Percentiles rank a stretch among this genome's conserved stretches.
phyloP scores from a whole-genome alignment of 2,329 filamentous ascomycete species.

The Cylindrodendrum hubeiense region DNA sequence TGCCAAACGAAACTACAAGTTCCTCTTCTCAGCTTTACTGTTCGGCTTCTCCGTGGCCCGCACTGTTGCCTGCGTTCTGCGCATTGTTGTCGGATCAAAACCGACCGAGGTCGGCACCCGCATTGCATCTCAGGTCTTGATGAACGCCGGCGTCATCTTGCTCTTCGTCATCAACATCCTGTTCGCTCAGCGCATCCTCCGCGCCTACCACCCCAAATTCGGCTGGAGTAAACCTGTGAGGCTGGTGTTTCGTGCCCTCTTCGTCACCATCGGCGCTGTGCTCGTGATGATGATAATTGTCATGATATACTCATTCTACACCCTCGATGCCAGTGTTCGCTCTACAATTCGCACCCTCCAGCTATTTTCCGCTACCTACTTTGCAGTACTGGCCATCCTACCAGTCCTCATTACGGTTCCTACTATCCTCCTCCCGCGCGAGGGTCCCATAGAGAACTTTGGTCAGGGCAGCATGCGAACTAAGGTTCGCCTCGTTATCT shows the following conservation, averaged over 20 bases:
- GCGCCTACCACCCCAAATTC: background rate
- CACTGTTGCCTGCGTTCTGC: background rate
- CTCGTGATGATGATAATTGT: slow-evolving; percentile 76
- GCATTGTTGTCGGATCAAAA: background rate
- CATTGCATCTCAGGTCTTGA: background rate
- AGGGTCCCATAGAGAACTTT: slow-evolving; percentile 59
- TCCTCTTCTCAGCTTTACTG: background rate
- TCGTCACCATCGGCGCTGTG: slow-evolving; percentile 67
- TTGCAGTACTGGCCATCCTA: slow-evolving; percentile 68
- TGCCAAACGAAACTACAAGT: background rate
- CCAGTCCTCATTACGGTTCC: slow-evolving; percentile 68
- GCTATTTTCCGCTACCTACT: slow-evolving; percentile 74
- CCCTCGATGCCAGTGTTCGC: slow-evolving; percentile 64
- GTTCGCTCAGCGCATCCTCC: slow-evolving; percentile 4
- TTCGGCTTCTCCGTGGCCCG: background rate
- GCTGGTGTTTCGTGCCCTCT: slow-evolving; percentile 66
- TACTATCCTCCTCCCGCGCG: slow-evolving; percentile 64
- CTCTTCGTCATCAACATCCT: slow-evolving; percentile 3
- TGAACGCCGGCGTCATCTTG: slow-evolving; percentile 4
- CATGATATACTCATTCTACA: slow-evolving; percentile 76
- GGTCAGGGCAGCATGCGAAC: slow-evolving; percentile 75
- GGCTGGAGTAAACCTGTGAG: background rate
- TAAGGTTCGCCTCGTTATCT: slow-evolving; percentile 74
- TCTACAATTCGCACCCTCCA: slow-evolving; percentile 72
- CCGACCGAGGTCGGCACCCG: background rate